These are phyloP conservation scores for Trichoderma reesei DNA, from an alignment of 495 filamentous ascomycete species.

Conservation along the genomic window DNA sequence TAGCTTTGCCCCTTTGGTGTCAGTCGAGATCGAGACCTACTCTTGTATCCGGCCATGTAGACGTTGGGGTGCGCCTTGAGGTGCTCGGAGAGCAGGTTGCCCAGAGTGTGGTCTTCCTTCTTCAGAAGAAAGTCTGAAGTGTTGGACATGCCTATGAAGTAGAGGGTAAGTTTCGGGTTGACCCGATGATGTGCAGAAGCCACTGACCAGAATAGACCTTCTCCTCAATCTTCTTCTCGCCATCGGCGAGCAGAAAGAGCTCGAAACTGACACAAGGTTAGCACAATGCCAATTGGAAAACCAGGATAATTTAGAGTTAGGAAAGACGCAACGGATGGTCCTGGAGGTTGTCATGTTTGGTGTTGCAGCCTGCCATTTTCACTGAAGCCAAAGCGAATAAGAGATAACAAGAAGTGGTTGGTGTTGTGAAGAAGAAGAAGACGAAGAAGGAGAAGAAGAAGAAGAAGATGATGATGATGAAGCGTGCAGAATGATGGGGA, in stretches of 20 bases:
- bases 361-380: slow-evolving; percentile 8
- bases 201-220: slow-evolving; percentile 73
- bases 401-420: neutral
- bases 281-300: neutral
- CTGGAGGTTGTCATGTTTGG: slow-evolving; percentile 12
- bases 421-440: neutral
- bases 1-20: neutral
- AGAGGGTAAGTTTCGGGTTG: slow-evolving; percentile 13
- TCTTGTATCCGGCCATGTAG: slow-evolving; percentile 77
- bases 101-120: slow-evolving; percentile 96
- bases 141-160: slow-evolving; percentile 61
- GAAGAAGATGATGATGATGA: neutral
- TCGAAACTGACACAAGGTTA: slow-evolving; percentile 60
- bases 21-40: slow-evolving; percentile 30
- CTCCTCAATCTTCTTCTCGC: slow-evolving; percentile 87
- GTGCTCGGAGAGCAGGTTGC: slow-evolving; percentile 73
- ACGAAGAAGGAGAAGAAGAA: neutral
- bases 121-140: slow-evolving; percentile 83
- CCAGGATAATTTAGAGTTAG: neutral
- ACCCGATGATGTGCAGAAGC: neutral
- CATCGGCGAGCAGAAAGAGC: slow-evolving; percentile 72
- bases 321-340: slow-evolving; percentile 12
- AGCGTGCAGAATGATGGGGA: too few relatives aligned
- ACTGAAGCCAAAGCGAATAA: neutral
- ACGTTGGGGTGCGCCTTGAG: slow-evolving; percentile 73